phyloP scores from a whole-genome alignment of 441 rosid species.

The Syzygium malaccense region DNA sequence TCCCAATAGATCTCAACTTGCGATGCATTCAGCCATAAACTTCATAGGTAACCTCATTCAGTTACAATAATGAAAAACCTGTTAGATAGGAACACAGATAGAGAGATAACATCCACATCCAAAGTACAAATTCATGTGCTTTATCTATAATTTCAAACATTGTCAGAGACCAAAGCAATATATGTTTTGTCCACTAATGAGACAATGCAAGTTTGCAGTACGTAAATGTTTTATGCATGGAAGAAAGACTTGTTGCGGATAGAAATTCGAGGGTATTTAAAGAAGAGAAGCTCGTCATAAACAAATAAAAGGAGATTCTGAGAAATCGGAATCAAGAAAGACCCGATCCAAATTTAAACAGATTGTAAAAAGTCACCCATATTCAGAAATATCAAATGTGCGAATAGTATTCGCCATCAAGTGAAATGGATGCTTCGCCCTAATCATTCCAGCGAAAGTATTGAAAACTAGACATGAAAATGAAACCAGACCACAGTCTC shows the following conservation, averaged over 20 bases:
- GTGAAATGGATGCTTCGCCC: background rate
- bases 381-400: background rate
- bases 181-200: background rate
- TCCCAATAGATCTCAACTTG: background rate
- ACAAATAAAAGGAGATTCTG: background rate
- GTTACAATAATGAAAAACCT: background rate
- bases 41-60: background rate
- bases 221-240: background rate
- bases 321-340: background rate
- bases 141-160: background rate
- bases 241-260: background rate
- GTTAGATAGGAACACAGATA: background rate
- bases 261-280: background rate
- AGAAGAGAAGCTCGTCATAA: background rate
- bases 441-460: background rate
- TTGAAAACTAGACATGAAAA: background rate
- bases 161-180: background rate
- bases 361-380: background rate
- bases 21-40: background rate
- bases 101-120: background rate
- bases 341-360: background rate
- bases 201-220: background rate
- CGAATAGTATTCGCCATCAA: background rate
- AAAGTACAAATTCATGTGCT: background rate
- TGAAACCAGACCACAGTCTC: background rate